Base-by-base conservation (phyloP, 805 yeast genomes). In the Saccharomycopsis sp. region DNA sequence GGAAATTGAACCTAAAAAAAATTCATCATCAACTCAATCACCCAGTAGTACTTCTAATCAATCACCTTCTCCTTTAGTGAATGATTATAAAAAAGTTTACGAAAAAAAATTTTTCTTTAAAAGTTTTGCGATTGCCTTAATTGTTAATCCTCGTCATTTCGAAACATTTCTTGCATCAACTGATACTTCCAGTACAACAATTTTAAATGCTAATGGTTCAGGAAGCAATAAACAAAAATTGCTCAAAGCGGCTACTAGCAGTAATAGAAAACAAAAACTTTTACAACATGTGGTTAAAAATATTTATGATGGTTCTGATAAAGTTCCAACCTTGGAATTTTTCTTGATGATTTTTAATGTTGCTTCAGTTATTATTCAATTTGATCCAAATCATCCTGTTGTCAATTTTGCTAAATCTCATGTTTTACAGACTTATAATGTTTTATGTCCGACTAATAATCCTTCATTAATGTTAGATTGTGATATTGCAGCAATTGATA, bases 231-330 rank as follows among this genome's bases (percentile, higher is more conserved):
- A 34, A 18, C 10, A 28, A 3, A 35, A 31, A 25, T 15, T 40
- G 5, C 18, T 40, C 10, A 40, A 40, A 21, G 19, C 20, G 20
- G 10, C 42, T 2, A n/a, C n/a, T n/a, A n/a, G n/a, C n/a, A 18
- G 15, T 18, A 40, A 37, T 31, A 40, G 36, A 23, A 44, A 43
- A 28, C 49, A 46, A 34, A 46, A 44, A 29, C 25, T 46, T 4
- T 28, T 44, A 12, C 39, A 35, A 17, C 18, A 18, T 3, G 29
- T 44, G 12, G 26, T 31, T 13, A 34, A 21, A 17, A 40, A 43
- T 34, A 17, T 46, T 18, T 26, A 12, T 26, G 44, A 37, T 5
- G 44, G 40, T 18, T 20, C 34, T 19, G 45, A 46, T 21, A 44
- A 31, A 31, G 19, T 44, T n/a, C 41, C 45, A 28, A 40, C 47